Evolutionary conservation across 2,329 filamentous ascomycete genomes (phyloP), one percentile per base, ranked within the genome.

Genomic region (Aspergillus phoenicis): DNA sequence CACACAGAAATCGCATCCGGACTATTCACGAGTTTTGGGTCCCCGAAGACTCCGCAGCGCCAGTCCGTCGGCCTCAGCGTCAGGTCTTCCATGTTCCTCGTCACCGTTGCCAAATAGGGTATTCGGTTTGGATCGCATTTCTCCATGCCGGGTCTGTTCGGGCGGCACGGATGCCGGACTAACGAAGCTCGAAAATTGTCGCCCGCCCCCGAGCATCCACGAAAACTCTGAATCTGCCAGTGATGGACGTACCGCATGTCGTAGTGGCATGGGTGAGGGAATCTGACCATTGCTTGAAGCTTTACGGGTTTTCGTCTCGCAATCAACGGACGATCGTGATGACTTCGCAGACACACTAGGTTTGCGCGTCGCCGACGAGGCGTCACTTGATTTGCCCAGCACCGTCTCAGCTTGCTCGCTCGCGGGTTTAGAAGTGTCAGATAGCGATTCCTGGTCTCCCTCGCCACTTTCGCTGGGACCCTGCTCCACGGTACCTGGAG

Each of bases 151-250:
- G 59, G 74, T 75, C 61, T 79, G 76, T 60, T 82, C 79, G 38
- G 79, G 78, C 13, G 77, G 75, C 28, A 74, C 71, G n/a, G 79
- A 79, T 17, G 74, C 76, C 15, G 78, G 77, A 55, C 76, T 77
- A 45, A 82, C 78, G 70, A 82, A 82, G 30, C 74, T 76, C 8
- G 78, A 80, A 26, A 79, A 73, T 55, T 76, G 75, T 45, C 77
- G 73, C 59, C 74, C 73, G 49, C 80, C 77, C 38, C 80, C 81
- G 39, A 83, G 73, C 79, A 83, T 82, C 78, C 81, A 83, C 11
- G 81, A 81, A 59, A 82, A 82, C 24, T 79, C 79, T 17, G 81
- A 78, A 53, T 82, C 74, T 38, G 77, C 74, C 52, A 83, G 65
- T 39, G 80, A 77, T 52, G 79, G 75, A 43, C 80, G 78, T 8